Base-by-base conservation (phyloP, 1,284 basidiomycete genomes). In the Tilletia horrida region DNA sequence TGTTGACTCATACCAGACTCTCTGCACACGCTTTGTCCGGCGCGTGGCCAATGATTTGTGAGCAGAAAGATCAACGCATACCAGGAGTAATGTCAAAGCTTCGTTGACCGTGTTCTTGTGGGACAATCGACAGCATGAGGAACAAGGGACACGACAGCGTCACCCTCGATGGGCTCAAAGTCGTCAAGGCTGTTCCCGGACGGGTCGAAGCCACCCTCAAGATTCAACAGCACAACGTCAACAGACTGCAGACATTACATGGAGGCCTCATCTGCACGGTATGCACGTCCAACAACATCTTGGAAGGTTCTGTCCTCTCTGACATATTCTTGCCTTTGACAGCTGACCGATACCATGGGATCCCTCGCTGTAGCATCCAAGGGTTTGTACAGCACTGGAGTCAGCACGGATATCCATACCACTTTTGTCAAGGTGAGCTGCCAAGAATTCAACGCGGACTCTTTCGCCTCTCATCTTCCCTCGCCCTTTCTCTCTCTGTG, bases 371-470 rank as follows among this genome's bases (percentile, higher is more conserved):
- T 94, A 25, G 90, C 90, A 0, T 88, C 89, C 14, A 88, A 89
- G 72, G 92, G 92, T 3, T 87, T 92, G 27, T 89, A 84, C 81
- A 90, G 91, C 88, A 93, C 92, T 0, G 84, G 92, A 18, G 91
- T 94, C 7, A 91, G 90, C 1, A 92, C 91, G 0, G 92, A 94
- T 79, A 89, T 95, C 74, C 88, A 88, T 61, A 88, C 91, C 0
- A 91, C 90, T 1, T 94, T 91, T 73, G 87, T 91, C 65, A 87
- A 87, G 55, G 55, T 59, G 55, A 59, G 55, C 55, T 59, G 55
- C 52, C 18, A 16, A 40, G 25, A 18, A 23, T 8, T 25, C 47
- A n/a, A 9, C n/a, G 18, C 47, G 47, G 48, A 9, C 48, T 52
- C 21, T 9, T 9, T 52, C 48, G 1, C 48, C n/a, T 18, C 21